Percentiles rank a stretch among this genome's conserved stretches.
phyloP scores from a whole-genome alignment of 1,139 yeast species.

The Hyphopichia buzzinii region DNA sequence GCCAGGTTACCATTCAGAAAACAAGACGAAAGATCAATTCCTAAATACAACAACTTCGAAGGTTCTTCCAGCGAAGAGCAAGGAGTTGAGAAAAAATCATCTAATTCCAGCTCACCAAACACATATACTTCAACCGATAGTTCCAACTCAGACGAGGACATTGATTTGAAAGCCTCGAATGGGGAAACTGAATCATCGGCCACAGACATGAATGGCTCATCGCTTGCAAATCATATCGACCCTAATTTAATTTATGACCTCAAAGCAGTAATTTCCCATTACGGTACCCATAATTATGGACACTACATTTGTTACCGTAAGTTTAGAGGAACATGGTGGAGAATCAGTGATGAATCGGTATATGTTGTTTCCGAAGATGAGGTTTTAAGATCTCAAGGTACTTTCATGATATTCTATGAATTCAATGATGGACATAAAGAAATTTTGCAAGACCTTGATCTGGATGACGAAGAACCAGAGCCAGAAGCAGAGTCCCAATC shows the following conservation, averaged over 20 bases:
- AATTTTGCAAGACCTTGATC: constrained; percentile 28
- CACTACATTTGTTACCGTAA: constrained; percentile 88
- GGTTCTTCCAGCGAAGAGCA: constrained; percentile 6
- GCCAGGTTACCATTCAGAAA: constrained; percentile 74
- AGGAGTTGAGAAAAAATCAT: not conserved
- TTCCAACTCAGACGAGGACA: constrained; percentile 3
- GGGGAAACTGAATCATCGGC: constrained; percentile 8
- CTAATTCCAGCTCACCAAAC: constrained; percentile 6
- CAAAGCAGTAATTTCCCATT: constrained; percentile 85
- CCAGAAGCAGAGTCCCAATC: constrained; percentile 14
- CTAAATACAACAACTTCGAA: not conserved
- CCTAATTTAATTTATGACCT: constrained; percentile 59
- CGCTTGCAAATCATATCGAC: constrained; percentile 7
- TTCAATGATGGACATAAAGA: constrained; percentile 39
- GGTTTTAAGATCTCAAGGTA: constrained; percentile 79
- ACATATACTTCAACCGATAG: constrained; percentile 5
- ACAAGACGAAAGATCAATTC: constrained; percentile 35
- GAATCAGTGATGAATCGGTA: constrained; percentile 87
- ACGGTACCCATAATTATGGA: constrained; percentile 93
- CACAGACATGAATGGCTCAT: constrained; percentile 5
- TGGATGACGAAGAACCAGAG: constrained; percentile 34
- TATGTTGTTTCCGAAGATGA: constrained; percentile 76
- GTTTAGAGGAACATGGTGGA: constrained; percentile 87
- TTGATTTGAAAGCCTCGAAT: not conserved
- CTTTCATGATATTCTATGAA: constrained; percentile 90